A percentile compares a stretch with the other conserved stretches of the same genome.
These are phyloP conservation scores for Thermothelomyces thermophilus DNA, from an alignment of 2,329 filamentous ascomycete genomes.

Conservation along the genomic window DNA sequence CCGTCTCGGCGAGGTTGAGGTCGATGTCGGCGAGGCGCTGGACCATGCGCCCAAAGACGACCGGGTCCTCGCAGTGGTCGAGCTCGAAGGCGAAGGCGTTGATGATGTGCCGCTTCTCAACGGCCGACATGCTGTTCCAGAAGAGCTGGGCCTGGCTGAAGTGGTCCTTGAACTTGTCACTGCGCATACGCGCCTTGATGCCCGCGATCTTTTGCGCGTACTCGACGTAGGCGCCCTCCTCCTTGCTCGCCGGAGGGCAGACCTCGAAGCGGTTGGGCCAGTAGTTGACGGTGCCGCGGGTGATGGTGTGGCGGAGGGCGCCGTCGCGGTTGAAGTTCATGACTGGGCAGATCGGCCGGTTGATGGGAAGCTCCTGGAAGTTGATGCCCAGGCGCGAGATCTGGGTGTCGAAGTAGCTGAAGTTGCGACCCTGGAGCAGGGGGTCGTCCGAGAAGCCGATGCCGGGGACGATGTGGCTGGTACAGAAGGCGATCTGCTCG, in stretches of 20 bases:
- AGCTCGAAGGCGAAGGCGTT: slow-evolving; percentile 63
- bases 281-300: slow-evolving; percentile 68
- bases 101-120: slow-evolving; percentile 59
- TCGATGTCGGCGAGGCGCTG: slow-evolving; percentile 67
- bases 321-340: slow-evolving; percentile 75
- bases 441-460: slow-evolving; percentile 74
- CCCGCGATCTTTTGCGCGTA: slow-evolving; percentile 59
- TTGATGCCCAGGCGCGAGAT: slow-evolving; percentile 65
- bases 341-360: slow-evolving; percentile 65
- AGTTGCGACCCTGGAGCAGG: slow-evolving; percentile 66
- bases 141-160: slow-evolving; percentile 74
- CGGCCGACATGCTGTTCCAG: slow-evolving; percentile 65
- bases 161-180: slow-evolving; percentile 72
- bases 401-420: slow-evolving; percentile 61
- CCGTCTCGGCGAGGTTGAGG: slow-evolving; percentile 58
- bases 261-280: slow-evolving; percentile 67
- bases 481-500: slow-evolving; percentile 79
- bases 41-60: slow-evolving; percentile 67
- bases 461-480: slow-evolving; percentile 69
- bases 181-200: slow-evolving; percentile 62
- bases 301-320: slow-evolving; percentile 64
- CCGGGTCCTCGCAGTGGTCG: slow-evolving; percentile 72
- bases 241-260: slow-evolving; percentile 53
- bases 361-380: slow-evolving; percentile 72
- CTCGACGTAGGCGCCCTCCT: slow-evolving; percentile 63